These are phyloP conservation scores for Alternaria gaisen DNA, from an alignment of 2,329 filamentous ascomycete species.

Conservation along the genomic window DNA sequence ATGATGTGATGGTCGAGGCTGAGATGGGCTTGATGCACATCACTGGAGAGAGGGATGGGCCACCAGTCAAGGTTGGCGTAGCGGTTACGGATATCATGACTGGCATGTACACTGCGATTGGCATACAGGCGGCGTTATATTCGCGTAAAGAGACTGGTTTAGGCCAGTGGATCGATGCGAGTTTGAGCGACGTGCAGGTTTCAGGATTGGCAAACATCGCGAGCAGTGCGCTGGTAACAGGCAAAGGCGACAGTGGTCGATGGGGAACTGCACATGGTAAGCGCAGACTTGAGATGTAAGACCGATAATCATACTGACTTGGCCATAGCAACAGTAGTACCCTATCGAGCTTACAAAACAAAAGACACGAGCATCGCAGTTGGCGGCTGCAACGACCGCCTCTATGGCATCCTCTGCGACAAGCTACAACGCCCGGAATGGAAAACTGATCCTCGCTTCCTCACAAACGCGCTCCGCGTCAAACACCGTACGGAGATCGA, in stretches of 20 bases:
- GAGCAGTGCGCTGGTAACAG: slow-evolving; percentile 86
- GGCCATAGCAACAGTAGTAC: slow-evolving; percentile 80
- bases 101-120: slow-evolving; percentile 91
- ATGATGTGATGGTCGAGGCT: slow-evolving; percentile 99
- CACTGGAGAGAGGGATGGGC: slow-evolving; percentile 84
- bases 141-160: slow-evolving; percentile 76
- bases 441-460: slow-evolving; percentile 64
- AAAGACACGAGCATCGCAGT: slow-evolving; percentile 69
- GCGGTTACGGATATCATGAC: slow-evolving; percentile 96
- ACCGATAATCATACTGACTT: not conserved
- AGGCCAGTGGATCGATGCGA: slow-evolving; percentile 91
- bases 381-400: slow-evolving; percentile 69
- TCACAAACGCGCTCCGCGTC: slow-evolving; percentile 67
- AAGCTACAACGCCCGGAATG: slow-evolving; percentile 66
- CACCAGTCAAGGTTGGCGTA: slow-evolving; percentile 97
- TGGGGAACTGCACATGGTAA: slow-evolving; percentile 96
- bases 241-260: slow-evolving; percentile 83
- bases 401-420: slow-evolving; percentile 68
- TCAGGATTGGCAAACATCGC: slow-evolving; percentile 92
- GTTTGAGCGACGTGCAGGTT: slow-evolving; percentile 91
- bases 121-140: slow-evolving; percentile 89
- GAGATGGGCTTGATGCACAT: slow-evolving; percentile 99
- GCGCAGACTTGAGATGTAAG: slow-evolving; percentile 15
- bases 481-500: slow-evolving; percentile 80
- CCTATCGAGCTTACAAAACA: slow-evolving; percentile 81